Conservation (phyloP, 1,139 yeast species). For the Chernovozyma sophiae-reginae region DNA sequence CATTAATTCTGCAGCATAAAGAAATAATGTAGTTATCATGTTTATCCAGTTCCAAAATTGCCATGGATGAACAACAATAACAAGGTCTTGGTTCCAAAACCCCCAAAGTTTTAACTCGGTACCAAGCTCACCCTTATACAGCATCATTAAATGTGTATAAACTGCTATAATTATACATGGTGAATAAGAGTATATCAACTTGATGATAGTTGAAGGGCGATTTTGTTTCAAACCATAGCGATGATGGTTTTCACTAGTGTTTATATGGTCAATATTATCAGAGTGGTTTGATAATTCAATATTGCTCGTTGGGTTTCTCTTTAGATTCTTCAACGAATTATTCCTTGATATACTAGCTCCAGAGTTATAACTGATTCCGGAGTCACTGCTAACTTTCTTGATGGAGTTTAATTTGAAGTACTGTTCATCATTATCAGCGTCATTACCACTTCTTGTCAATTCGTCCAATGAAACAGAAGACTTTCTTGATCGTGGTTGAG, state of each 20-base stretch:
- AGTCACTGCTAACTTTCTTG: neutral
- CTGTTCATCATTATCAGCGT: neutral
- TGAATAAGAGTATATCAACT: slow-evolving; percentile 76
- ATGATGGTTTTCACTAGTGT: neutral
- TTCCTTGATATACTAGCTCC: neutral
- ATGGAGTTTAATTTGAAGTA: neutral
- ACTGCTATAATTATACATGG: slow-evolving; percentile 94
- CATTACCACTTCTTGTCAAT: neutral
- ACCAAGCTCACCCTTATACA: slow-evolving; percentile 75
- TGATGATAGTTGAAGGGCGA: slow-evolving; percentile 46
- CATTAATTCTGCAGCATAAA: slow-evolving; percentile 75
- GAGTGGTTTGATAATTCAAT: neutral
- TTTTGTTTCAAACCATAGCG: neutral
- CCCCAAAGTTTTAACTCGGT: slow-evolving; percentile 60
- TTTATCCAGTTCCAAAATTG: slow-evolving; percentile 97
- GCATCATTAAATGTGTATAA: slow-evolving; percentile 88
- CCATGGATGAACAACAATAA: slow-evolving; percentile 66
- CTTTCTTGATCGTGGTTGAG: slow-evolving; percentile 15
- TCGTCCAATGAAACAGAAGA: slow-evolving; percentile 12
- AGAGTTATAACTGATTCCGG: neutral
- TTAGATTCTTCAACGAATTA: neutral
- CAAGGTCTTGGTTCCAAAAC: slow-evolving; percentile 30
- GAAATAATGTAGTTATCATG: slow-evolving; percentile 71
- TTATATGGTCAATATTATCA: too few species aligned
- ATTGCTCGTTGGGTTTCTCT: neutral